phyloP scores from a whole-genome alignment of 176 grass and related monocot species.

The Avena eriantha region DNA sequence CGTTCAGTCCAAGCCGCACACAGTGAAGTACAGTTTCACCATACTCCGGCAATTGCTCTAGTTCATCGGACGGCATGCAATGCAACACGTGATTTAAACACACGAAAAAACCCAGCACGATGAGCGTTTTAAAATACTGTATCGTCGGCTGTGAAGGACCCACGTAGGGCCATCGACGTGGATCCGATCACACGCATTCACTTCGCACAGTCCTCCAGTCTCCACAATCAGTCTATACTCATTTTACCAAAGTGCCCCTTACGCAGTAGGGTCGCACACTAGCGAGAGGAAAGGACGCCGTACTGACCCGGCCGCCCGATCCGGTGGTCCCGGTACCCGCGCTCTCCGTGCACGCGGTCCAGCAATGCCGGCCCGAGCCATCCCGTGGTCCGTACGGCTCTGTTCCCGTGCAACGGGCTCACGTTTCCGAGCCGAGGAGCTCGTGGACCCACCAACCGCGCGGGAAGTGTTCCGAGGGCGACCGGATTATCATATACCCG shows the following conservation, averaged over 20 bases:
- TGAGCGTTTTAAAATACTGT: neutral
- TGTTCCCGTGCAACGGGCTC: neutral
- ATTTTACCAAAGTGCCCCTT: neutral
- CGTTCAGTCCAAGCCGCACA: no score
- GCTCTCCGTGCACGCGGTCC: neutral
- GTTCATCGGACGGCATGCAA: no score
- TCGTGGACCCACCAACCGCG: conserved; percentile 38
- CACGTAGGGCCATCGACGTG: neutral
- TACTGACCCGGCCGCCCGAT: neutral
- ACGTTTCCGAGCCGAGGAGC: accelerated
- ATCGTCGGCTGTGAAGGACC: neutral
- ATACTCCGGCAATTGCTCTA: no score
- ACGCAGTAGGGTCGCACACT: neutral
- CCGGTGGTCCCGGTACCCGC: no score
- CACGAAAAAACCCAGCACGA: neutral
- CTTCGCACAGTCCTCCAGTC: no score
- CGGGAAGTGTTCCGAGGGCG: neutral
- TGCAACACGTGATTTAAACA: neutral
- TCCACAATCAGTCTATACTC: no score
- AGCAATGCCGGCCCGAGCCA: neutral
- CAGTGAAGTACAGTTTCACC: no score
- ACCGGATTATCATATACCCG: conserved; percentile 56
- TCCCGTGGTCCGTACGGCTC: neutral
- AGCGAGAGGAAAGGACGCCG: neutral
- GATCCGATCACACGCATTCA: no score